Percentiles rank a stretch among this genome's conserved stretches.
phyloP scores from a whole-genome alignment of 768 basidiomycete genomes.

The Leccinum variicolor region DNA sequence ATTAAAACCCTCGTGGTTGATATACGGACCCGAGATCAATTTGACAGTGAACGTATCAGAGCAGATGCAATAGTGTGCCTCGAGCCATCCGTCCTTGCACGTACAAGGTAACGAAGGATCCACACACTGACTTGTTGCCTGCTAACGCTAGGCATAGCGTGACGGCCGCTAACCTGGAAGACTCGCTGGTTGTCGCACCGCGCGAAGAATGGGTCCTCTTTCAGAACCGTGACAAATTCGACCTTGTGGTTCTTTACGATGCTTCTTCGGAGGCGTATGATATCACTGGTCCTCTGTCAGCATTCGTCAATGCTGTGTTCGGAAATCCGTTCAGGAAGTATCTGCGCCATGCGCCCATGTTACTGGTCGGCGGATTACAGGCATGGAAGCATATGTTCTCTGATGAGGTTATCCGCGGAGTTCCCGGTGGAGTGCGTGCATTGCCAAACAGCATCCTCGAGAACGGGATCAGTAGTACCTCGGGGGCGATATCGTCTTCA shows the following conservation, averaged over 20 bases:
- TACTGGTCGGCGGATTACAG: slow-evolving; percentile 81
- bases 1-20: slow-evolving; percentile 74
- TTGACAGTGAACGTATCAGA: slow-evolving; percentile 69
- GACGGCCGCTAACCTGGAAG: slow-evolving; percentile 64
- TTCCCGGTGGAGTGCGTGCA: slow-evolving; percentile 12
- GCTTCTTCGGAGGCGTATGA: slow-evolving; percentile 52
- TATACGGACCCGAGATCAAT: slow-evolving; percentile 75
- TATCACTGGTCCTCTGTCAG: slow-evolving; percentile 49
- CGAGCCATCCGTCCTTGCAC: slow-evolving; percentile 72
- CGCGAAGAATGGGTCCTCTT: slow-evolving; percentile 72
- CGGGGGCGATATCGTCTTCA: slow-evolving; percentile 23
- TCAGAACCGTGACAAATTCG: slow-evolving; percentile 80
- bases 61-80: slow-evolving; percentile 73
- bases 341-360: slow-evolving; percentile 70
- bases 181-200: slow-evolving; percentile 69
- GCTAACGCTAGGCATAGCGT: slow-evolving; percentile 44
- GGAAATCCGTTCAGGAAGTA: slow-evolving; percentile 70
- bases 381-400: slow-evolving; percentile 71
- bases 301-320: slow-evolving; percentile 66
- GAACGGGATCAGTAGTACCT: slow-evolving; percentile 26
- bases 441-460: slow-evolving; percentile 20
- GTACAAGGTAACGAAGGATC: slow-evolving; percentile 53
- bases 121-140: neutral
- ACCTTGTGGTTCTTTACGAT: slow-evolving; percentile 87
- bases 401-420: slow-evolving; percentile 33